A percentile compares a stretch with the other conserved stretches of the same genome.
phyloP scores from a whole-genome alignment of 305 asterid species.

The Coffea humblotiana region DNA sequence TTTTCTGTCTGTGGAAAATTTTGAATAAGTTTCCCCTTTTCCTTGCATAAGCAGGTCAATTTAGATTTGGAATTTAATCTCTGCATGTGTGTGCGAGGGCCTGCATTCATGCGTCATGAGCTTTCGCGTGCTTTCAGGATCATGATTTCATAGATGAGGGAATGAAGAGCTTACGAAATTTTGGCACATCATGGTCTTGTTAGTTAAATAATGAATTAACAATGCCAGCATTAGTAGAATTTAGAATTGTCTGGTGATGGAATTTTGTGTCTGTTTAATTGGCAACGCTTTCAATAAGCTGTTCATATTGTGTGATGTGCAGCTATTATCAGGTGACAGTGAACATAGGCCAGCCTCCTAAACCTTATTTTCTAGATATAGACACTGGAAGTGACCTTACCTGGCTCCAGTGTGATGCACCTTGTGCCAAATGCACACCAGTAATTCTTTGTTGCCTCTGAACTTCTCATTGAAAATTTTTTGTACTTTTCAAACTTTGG shows the following conservation, averaged over 20 bases:
- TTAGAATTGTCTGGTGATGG: neutral
- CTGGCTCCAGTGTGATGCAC: constrained; percentile 41
- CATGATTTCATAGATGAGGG: neutral
- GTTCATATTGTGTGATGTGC: constrained; percentile 7
- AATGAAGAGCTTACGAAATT: neutral
- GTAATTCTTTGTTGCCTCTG: constrained; percentile 17
- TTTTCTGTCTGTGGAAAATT: neutral
- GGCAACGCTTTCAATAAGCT: neutral
- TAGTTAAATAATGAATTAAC: too few relatives aligned
- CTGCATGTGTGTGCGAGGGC: neutral
- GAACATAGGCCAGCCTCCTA: constrained; percentile 33
- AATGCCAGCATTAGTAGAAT: neutral
- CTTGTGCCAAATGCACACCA: constrained; percentile 34
- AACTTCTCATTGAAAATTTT: neutral
- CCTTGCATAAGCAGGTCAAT: neutral
- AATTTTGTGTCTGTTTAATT: neutral
- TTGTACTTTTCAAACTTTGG: neutral
- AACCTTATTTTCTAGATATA: constrained; percentile 33
- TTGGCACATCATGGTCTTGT: neutral
- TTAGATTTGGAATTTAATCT: neutral
- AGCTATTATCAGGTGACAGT: constrained; percentile 41
- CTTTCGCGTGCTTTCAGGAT: too few relatives aligned
- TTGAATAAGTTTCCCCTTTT: neutral
- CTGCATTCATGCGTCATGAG: too few relatives aligned
- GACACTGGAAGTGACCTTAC: constrained; percentile 46